Conservation (phyloP, 2,329 filamentous ascomycete genomes). For the Neopestalotiopsis sp. region DNA sequence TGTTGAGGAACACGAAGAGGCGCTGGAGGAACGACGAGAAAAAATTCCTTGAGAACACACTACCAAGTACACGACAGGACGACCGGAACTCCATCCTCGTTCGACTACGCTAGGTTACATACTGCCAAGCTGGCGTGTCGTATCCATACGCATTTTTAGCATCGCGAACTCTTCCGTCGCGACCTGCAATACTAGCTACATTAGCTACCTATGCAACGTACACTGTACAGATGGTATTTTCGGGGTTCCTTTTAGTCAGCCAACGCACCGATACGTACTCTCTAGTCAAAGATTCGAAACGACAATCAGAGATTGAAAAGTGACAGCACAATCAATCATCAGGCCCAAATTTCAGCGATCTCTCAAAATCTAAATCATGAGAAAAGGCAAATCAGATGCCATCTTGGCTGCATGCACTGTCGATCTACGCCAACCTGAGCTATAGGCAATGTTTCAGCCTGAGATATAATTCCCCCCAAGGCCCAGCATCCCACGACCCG, state of each 20-base stretch:
- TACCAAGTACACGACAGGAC: too few species aligned
- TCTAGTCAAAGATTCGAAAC: background rate
- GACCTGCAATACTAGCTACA: too few species aligned
- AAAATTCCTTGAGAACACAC: background rate
- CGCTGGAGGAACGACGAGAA: background rate
- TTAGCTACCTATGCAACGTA: too few species aligned
- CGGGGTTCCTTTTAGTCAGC: too few species aligned
- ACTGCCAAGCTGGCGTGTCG: background rate
- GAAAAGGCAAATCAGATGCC: background rate
- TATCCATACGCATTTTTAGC: background rate
- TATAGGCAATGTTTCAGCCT: slow-evolving; percentile 15
- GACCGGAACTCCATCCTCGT: background rate
- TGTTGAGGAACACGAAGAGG: background rate
- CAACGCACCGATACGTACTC: too few species aligned
- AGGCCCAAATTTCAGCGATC: background rate
- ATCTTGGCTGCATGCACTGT: background rate
- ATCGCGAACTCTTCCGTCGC: background rate
- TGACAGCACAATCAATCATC: background rate
- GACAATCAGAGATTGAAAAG: background rate
- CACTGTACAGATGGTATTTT: too few species aligned
- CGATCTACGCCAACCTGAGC: background rate
- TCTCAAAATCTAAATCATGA: background rate
- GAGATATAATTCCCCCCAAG: background rate
- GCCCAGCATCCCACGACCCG: background rate
- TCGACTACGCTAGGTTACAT: background rate